Percentiles rank a stretch among this genome's conserved stretches.
Evolutionary conservation across 2,329 filamentous ascomycete species (phyloP).

Genomic region (Basipetospora chlamydospora): DNA sequence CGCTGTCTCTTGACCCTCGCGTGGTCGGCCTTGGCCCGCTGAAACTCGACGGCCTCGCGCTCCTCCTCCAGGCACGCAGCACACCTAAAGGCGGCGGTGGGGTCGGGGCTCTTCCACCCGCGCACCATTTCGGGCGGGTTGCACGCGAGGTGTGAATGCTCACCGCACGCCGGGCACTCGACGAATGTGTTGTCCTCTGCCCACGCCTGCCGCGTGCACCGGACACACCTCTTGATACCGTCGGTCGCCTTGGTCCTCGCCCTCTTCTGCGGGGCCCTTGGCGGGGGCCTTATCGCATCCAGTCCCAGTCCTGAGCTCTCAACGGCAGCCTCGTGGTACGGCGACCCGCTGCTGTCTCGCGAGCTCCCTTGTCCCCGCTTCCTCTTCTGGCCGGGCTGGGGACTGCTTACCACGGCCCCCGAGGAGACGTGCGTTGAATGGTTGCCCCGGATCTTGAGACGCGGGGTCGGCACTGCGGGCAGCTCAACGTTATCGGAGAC

Average conservation of each 20-base stretch:
- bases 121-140: conserved; percentile 10
- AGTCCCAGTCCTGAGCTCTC: conserved; percentile 1
- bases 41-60: conserved; percentile 8
- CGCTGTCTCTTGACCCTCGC: conserved; percentile 9
- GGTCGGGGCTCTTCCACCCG: conserved; percentile 5
- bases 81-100: conserved; percentile 10
- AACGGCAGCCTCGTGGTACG: conserved; percentile 1
- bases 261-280: conserved; percentile 9
- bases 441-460: conserved; percentile 1
- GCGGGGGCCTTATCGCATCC: conserved; percentile 5
- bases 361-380: conserved; percentile 4
- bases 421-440: neutral
- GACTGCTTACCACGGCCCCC: too few relatives aligned
- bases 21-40: conserved; percentile 8
- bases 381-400: conserved; percentile 1
- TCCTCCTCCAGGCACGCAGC: conserved; percentile 9
- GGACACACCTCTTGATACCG: conserved; percentile 8
- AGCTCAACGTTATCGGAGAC: conserved; percentile 3
- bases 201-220: conserved; percentile 11
- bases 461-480: conserved; percentile 1
- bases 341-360: conserved; percentile 1
- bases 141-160: conserved; percentile 14
- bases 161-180: conserved; percentile 11
- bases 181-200: conserved; percentile 11
- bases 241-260: conserved; percentile 7